These are phyloP conservation scores for Sisymbrium irio DNA, from an alignment of 345 rosid genomes.

Conservation along the genomic window DNA sequence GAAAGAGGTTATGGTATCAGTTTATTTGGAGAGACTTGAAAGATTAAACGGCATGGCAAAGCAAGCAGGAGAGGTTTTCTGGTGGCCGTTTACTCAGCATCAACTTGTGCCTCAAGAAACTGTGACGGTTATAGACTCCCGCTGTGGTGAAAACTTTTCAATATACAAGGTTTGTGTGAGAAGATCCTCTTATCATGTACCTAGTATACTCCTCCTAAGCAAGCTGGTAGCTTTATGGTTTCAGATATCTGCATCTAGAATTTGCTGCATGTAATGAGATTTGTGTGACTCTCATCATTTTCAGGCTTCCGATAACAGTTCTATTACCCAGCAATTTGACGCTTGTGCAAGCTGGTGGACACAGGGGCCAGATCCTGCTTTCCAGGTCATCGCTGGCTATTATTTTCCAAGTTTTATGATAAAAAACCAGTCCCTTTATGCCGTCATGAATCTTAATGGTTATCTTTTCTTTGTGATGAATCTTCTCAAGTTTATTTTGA, in stretches of 20 bases:
- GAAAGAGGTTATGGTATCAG: constrained; percentile 55
- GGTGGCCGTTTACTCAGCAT: constrained; percentile 99
- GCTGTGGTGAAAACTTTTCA: constrained; percentile 86
- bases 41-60: constrained; percentile 64
- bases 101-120: constrained; percentile 57
- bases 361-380: constrained; percentile 86
- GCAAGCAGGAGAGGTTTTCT: constrained; percentile 69
- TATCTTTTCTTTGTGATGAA: constrained; percentile 14
- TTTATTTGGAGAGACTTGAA: constrained; percentile 58
- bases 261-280: not conserved
- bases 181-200: not conserved
- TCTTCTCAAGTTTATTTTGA: constrained; percentile 55
- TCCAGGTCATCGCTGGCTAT: constrained; percentile 66
- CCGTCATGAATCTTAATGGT: not conserved
- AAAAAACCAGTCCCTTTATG: not conserved
- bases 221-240: not conserved
- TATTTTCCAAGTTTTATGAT: not conserved
- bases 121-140: constrained; percentile 88
- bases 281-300: constrained; percentile 7
- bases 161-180: constrained; percentile 66
- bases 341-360: constrained; percentile 99
- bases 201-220: not conserved
- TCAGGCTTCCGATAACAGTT: constrained; percentile 44
- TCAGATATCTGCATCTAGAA: not conserved
- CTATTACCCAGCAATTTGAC: constrained; percentile 78